Evolutionary conservation across 768 basidiomycete genomes (phyloP).

Genomic region (Tubosaeta sp.): DNA sequence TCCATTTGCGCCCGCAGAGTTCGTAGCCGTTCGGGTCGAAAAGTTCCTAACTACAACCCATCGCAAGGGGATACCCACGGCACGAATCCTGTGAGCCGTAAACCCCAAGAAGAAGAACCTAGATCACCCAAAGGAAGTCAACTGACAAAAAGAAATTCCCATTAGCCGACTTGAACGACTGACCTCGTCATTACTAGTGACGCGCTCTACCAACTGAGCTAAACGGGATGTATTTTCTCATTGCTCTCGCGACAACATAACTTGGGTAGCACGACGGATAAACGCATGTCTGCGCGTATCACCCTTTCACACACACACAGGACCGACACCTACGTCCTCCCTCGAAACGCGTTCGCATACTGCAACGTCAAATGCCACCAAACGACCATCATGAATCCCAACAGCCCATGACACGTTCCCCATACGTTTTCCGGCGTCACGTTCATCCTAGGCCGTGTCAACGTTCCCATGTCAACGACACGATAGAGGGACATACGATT

Average conservation of each 20-base stretch:
- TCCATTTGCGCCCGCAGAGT: not conserved
- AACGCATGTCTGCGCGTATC: too few species aligned
- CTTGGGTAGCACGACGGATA: too few species aligned
- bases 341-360: conserved; percentile 40
- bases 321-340: not conserved
- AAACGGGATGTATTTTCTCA: conserved; percentile 25
- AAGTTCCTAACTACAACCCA: not conserved
- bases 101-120: not conserved
- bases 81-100: not conserved
- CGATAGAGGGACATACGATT: conserved; percentile 45
- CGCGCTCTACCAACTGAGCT: conserved; percentile 50
- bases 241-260: not conserved
- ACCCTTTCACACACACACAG: not conserved
- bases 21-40: not conserved
- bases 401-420: conserved; percentile 67
- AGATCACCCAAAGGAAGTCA: not conserved
- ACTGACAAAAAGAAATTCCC: conserved; percentile 23
- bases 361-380: conserved; percentile 83
- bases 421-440: conserved; percentile 71
- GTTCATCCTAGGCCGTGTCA: conserved; percentile 22
- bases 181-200: conserved; percentile 46
- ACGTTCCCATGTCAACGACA: not conserved
- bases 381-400: conserved; percentile 66
- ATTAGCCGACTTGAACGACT: conserved; percentile 42
- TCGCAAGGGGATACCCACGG: too few species aligned